phyloP scores from a whole-genome alignment of 805 yeast genomes.

The Ogataea ramenticola region DNA sequence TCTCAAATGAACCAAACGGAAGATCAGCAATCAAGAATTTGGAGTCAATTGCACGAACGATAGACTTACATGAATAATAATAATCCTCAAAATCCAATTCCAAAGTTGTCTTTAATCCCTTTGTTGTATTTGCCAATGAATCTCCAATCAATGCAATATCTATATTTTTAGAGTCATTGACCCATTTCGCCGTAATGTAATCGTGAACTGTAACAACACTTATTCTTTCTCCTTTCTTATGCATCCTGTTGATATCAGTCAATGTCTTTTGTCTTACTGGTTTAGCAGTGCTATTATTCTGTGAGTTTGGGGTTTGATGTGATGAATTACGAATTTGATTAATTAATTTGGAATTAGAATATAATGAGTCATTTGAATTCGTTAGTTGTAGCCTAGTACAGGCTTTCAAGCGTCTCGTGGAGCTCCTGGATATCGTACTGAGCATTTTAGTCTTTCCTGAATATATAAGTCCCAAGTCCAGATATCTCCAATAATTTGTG shows the following conservation, averaged over 20 bases:
- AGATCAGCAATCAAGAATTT: slow-evolving; percentile 77
- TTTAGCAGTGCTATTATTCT: too few relatives aligned
- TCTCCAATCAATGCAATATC: slow-evolving; percentile 83
- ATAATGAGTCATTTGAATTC: too few relatives aligned
- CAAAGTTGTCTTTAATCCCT: slow-evolving; percentile 74
- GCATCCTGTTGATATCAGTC: slow-evolving; percentile 13
- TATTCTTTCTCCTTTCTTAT: slow-evolving; percentile 15
- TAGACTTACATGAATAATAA: slow-evolving; percentile 68
- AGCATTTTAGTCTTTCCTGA: too few relatives aligned
- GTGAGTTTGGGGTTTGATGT: slow-evolving; percentile 5
- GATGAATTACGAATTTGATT: slow-evolving; percentile 10
- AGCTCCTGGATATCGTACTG: too few relatives aligned
- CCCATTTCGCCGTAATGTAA: slow-evolving; percentile 55
- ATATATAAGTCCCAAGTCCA: too few relatives aligned
- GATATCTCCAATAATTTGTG: too few relatives aligned
- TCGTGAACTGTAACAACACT: slow-evolving; percentile 78
- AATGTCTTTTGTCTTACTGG: slow-evolving; percentile 15
- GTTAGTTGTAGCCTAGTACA: too few relatives aligned
- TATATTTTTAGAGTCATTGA: slow-evolving; percentile 47
- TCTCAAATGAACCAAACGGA: slow-evolving; percentile 84
- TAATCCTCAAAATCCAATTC: slow-evolving; percentile 76
- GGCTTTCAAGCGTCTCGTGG: too few relatives aligned
- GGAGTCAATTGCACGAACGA: slow-evolving; percentile 56
- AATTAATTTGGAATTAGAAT: too few relatives aligned
- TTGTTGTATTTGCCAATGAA: slow-evolving; percentile 85